These are phyloP conservation scores for Lotmaria passim DNA, from an alignment of 208 protist species.

Conservation along the genomic window DNA sequence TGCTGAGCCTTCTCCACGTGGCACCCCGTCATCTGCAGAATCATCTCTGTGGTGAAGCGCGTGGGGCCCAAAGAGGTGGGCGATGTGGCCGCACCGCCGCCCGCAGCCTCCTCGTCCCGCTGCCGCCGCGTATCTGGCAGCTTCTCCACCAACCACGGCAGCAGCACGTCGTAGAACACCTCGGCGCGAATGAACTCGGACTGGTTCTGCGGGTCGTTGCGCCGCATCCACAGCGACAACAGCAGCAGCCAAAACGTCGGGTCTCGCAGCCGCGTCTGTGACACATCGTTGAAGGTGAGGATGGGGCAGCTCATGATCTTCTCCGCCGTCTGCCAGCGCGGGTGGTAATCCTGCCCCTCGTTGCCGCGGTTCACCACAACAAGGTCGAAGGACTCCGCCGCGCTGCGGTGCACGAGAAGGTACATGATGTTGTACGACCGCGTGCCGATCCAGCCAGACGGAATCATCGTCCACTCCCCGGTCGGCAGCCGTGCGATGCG, in stretches of 20 bases:
- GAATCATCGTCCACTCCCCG: conserved; percentile 62
- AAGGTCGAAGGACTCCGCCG: conserved; percentile 35
- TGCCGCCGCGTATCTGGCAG: conserved; percentile 14
- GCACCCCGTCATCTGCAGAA: conserved; percentile 21
- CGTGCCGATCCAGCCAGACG: conserved; percentile 57
- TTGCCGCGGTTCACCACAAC: conserved; percentile 66
- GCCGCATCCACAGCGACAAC: conserved; percentile 74
- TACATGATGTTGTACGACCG: conserved; percentile 44
- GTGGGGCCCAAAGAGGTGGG: conserved; percentile 5
- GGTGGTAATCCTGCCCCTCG: conserved; percentile 74
- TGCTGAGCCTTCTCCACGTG: not conserved
- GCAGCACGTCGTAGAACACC: conserved; percentile 85
- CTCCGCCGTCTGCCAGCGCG: conserved; percentile 56
- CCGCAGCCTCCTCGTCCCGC: not conserved
- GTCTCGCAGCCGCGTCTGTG: conserved; percentile 44
- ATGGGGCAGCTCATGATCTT: conserved; percentile 60
- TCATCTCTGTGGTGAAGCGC: conserved; percentile 51
- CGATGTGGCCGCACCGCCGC: not conserved
- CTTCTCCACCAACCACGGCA: conserved; percentile 79
- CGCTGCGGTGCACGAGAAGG: conserved; percentile 49
- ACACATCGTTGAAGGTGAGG: conserved; percentile 52
- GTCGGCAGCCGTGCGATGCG: conserved; percentile 37
- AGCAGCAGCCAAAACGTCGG: conserved; percentile 72
- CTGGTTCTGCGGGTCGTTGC: conserved; percentile 53
- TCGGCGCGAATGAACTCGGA: conserved; percentile 85